These are phyloP conservation scores for Pachysandra terminalis DNA, from an alignment of 164 flowering plant species.

Conservation along the genomic window DNA sequence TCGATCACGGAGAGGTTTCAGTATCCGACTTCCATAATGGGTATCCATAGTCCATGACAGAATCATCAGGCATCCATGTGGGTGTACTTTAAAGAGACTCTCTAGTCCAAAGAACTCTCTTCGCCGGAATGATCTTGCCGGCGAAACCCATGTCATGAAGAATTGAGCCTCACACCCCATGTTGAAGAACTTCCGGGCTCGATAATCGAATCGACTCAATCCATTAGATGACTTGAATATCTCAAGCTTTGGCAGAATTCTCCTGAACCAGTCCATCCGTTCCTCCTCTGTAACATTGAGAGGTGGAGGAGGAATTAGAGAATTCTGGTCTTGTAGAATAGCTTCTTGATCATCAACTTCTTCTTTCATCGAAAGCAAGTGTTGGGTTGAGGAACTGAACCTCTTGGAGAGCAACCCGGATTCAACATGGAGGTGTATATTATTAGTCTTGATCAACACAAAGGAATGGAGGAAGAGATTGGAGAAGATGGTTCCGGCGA, in stretches of 20 bases:
- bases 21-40: constrained; percentile 28
- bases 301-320: constrained; percentile 23
- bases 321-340: too few species aligned
- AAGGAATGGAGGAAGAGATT: constrained; percentile 13
- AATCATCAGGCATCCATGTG: constrained; percentile 64
- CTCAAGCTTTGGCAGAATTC: constrained; percentile 23
- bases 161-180: constrained; percentile 40
- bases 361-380: constrained; percentile 10
- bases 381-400: constrained; percentile 1
- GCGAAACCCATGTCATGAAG: constrained; percentile 92
- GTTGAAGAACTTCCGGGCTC: constrained; percentile 30
- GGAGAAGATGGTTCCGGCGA: constrained; percentile 18
- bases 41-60: constrained; percentile 65
- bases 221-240: constrained; percentile 27
- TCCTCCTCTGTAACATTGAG: constrained; percentile 21
- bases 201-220: constrained; percentile 15
- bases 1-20: constrained; percentile 45
- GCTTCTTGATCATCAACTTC: too few species aligned
- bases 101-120: constrained; percentile 60
- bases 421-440: too few species aligned
- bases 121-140: constrained; percentile 36
- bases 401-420: too few species aligned
- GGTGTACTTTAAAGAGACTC: constrained; percentile 65
- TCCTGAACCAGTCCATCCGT: constrained; percentile 26
- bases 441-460: too few species aligned